A percentile compares a stretch with the other conserved stretches of the same genome.
phyloP scores from a whole-genome alignment of 306 rosid species.

The Glycyrrhiza uralensis region DNA sequence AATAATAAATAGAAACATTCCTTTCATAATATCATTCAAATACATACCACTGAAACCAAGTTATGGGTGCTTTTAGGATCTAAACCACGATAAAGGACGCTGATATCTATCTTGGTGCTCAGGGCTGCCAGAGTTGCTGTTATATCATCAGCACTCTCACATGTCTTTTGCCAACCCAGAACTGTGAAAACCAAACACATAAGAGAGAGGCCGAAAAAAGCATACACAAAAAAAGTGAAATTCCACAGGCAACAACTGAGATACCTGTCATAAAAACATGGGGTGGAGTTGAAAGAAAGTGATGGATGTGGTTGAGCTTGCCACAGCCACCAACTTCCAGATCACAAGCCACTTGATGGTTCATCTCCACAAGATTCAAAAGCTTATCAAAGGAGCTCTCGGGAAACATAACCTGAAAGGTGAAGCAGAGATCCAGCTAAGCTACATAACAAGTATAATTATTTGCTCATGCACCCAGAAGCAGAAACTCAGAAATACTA shows the following conservation, averaged over 20 bases:
- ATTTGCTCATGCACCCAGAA: conserved; percentile 10
- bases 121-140: conserved; percentile 70
- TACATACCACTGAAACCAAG: conserved; percentile 96
- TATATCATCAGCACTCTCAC: conserved; percentile 83
- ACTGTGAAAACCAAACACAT: conserved; percentile 50
- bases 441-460: conserved; percentile 18
- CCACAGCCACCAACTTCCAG: conserved; percentile 85
- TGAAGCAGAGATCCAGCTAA: conserved; percentile 32
- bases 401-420: conserved; percentile 54
- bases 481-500: conserved; percentile 10
- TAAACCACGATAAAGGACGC: conserved; percentile 82
- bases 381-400: conserved; percentile 81
- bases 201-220: conserved; percentile 6
- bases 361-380: conserved; percentile 79
- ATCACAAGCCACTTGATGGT: conserved; percentile 91
- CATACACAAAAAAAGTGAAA: neutral
- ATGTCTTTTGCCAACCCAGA: conserved; percentile 93
- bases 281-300: conserved; percentile 79
- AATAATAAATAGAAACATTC: conserved; percentile 1
- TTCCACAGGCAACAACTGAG: conserved; percentile 17
- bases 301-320: conserved; percentile 85
- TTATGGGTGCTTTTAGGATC: conserved; percentile 61
- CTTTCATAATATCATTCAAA: neutral
- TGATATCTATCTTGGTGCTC: conserved; percentile 70
- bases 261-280: conserved; percentile 89